Percentiles rank a stretch among this genome's conserved stretches.
Evolutionary conservation across 2,329 filamentous ascomycete genomes (phyloP).

Genomic region (Xylaria sp.): DNA sequence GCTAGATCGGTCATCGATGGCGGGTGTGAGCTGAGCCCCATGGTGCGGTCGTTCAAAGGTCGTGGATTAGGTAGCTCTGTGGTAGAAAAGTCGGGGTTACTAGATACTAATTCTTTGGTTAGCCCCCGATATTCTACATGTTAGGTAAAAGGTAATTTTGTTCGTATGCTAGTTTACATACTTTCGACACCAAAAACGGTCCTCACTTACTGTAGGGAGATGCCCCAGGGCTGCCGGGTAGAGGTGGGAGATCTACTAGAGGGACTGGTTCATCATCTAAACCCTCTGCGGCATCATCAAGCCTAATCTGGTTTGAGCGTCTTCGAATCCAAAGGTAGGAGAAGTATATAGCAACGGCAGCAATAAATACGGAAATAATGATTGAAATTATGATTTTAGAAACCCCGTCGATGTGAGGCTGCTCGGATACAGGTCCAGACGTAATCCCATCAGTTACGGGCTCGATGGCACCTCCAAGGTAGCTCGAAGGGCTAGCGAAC

Average conservation of each 20-base stretch:
- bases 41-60: not conserved
- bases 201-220: not conserved
- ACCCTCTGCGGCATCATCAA: not conserved
- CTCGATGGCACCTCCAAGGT: not conserved
- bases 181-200: not conserved
- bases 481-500: not conserved
- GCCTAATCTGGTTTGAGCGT: not conserved
- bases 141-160: not conserved
- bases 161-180: not conserved
- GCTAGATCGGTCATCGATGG: constrained; percentile 2
- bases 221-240: not conserved
- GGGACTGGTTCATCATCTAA: not conserved
- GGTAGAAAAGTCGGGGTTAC: not conserved
- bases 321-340: not conserved
- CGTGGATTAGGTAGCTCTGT: not conserved
- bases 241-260: not conserved
- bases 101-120: not conserved
- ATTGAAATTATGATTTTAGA: not conserved
- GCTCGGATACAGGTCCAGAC: not conserved
- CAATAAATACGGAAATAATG: not conserved
- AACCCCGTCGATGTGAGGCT: not conserved
- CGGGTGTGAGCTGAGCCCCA: constrained; percentile 8
- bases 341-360: not conserved
- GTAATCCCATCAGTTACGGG: not conserved
- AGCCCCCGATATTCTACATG: not conserved